These are phyloP conservation scores for Leccinum broughii DNA, from an alignment of 768 basidiomycete genomes.

Conservation along the genomic window DNA sequence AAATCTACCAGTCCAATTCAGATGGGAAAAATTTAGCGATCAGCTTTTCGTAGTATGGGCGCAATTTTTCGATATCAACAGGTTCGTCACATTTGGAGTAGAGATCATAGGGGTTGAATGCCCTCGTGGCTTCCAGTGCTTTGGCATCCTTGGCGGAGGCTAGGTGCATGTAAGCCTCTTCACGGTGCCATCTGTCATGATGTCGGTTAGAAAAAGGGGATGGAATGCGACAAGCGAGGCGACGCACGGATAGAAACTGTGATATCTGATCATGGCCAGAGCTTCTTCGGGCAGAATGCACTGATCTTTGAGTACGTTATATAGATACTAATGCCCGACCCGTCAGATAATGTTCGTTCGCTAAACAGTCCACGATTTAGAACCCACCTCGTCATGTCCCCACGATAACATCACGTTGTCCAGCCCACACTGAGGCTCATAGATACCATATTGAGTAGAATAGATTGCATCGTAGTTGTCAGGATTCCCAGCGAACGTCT, in stretches of 20 bases:
- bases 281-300: slow-evolving; percentile 77
- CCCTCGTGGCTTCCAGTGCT: slow-evolving; percentile 70
- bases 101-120: slow-evolving; percentile 93
- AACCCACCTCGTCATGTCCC: slow-evolving; percentile 85
- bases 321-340: slow-evolving; percentile 60
- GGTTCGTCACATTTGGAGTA: slow-evolving; percentile 86
- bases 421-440: slow-evolving; percentile 75
- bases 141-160: slow-evolving; percentile 68
- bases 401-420: slow-evolving; percentile 88
- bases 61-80: slow-evolving; percentile 58
- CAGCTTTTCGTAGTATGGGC: slow-evolving; percentile 80
- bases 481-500: slow-evolving; percentile 74
- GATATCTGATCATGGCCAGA: slow-evolving; percentile 91
- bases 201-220: slow-evolving; percentile 2
- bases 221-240: neutral
- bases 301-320: slow-evolving; percentile 82
- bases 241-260: slow-evolving; percentile 85
- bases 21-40: slow-evolving; percentile 87
- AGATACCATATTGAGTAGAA: slow-evolving; percentile 73
- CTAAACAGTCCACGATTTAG: slow-evolving; percentile 8
- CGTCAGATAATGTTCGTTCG: slow-evolving; percentile 7
- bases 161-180: slow-evolving; percentile 80
- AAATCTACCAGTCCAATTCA: slow-evolving; percentile 71
- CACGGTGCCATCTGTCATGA: slow-evolving; percentile 73
- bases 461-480: slow-evolving; percentile 65